phyloP scores from a whole-genome alignment of 495 filamentous ascomycete genomes.

The Clohesyomyces aquaticus region DNA sequence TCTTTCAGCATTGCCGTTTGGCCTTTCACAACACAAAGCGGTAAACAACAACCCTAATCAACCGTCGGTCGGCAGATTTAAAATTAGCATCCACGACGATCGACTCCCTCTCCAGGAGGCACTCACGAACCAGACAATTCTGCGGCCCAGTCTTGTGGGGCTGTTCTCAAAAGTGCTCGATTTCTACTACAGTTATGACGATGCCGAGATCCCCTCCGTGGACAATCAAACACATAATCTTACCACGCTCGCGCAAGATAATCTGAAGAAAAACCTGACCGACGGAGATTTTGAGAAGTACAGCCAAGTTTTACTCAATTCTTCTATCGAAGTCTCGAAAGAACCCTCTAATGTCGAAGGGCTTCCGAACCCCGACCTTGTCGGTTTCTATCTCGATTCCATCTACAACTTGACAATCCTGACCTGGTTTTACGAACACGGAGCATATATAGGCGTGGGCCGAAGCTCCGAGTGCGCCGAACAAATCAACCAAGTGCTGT shows the following conservation, averaged over 20 bases:
- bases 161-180: neutral
- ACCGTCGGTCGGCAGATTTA: conserved; percentile 2
- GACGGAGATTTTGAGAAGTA: conserved; percentile 7
- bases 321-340: neutral
- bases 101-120: conserved; percentile 4
- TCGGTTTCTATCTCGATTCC: conserved; percentile 2
- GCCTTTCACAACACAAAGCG: too few species aligned
- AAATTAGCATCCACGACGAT: conserved; percentile 10
- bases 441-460: conserved; percentile 33
- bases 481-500: conserved; percentile 25
- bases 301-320: neutral
- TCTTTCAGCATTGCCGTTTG: too few species aligned
- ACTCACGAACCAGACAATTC: neutral
- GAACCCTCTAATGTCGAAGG: neutral
- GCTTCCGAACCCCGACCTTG: neutral
- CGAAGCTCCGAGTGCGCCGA: conserved; percentile 3
- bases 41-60: neutral
- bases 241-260: neutral
- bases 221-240: neutral
- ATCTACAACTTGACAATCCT: conserved; percentile 5
- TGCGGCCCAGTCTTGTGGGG: neutral
- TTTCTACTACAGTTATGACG: neutral
- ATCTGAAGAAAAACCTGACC: neutral
- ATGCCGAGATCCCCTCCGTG: neutral
- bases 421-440: conserved; percentile 12